Evolutionary conservation across 805 yeast genomes (phyloP).

Genomic region (Metschnikowia colocasiae): DNA sequence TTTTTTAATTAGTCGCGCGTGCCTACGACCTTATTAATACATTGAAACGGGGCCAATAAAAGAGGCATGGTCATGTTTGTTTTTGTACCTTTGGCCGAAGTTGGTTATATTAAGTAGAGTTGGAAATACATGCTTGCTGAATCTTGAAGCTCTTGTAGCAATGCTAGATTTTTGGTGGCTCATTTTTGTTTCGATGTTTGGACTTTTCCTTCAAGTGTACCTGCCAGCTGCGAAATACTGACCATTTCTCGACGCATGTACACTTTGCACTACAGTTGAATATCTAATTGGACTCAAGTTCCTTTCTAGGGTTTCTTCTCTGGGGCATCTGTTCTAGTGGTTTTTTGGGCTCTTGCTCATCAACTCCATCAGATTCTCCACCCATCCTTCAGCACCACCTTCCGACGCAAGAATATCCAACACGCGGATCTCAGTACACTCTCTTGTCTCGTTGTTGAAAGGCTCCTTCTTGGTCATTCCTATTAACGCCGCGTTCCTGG

Average conservation of each 20-base stretch:
- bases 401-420: constrained; percentile 65
- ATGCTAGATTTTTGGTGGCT: neutral
- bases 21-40: neutral
- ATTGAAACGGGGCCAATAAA: neutral
- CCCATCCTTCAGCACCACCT: constrained; percentile 93
- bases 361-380: constrained; percentile 70
- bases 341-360: constrained; percentile 68
- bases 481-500: constrained; percentile 86
- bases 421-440: constrained; percentile 38
- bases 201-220: neutral
- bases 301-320: no score
- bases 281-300: no score
- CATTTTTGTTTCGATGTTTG: neutral
- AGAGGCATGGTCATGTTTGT: no score
- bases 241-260: no score
- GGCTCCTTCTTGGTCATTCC: constrained; percentile 46
- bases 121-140: neutral
- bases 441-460: constrained; percentile 25
- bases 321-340: constrained; percentile 48
- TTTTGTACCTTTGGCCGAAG: no score
- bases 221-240: neutral
- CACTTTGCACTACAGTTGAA: no score
- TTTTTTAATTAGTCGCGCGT: constrained; percentile 4
- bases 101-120: neutral
- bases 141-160: neutral